phyloP scores from a whole-genome alignment of 139 green algal species.

The Astrephomene gubernaculifera region DNA sequence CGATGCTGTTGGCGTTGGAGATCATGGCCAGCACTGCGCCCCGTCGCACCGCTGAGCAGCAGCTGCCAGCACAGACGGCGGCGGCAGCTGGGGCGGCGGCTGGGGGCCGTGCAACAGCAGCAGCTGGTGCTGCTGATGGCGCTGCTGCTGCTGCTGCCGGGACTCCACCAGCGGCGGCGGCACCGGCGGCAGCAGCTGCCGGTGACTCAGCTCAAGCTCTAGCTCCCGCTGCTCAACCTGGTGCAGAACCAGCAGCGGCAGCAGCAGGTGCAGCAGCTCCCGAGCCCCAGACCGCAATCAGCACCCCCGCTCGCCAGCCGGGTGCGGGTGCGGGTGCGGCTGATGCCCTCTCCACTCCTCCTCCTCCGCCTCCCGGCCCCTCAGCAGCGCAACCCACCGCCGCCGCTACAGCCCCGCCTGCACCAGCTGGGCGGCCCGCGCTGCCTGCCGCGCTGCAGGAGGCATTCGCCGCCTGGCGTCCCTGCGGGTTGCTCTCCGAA shows the following conservation, averaged over 20 bases:
- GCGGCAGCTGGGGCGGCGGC: constrained; percentile 5
- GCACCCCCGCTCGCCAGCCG: neutral
- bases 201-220: neutral
- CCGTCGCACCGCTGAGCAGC: neutral
- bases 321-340: neutral
- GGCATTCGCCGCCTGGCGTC: constrained; percentile 49
- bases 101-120: neutral
- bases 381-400: neutral
- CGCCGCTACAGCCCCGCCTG: too few relatives aligned
- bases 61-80: neutral
- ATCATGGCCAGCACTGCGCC: constrained; percentile 58
- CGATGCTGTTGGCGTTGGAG: constrained; percentile 84
- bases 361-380: neutral
- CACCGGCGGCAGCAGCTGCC: constrained; percentile 33
- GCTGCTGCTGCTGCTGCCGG: neutral
- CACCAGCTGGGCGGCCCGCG: neutral
- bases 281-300: too few relatives aligned
- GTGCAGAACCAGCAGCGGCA: neutral
- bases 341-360: neutral
- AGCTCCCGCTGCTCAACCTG: constrained; percentile 3
- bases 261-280: too few relatives aligned
- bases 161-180: neutral
- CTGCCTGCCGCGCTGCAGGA: constrained; percentile 38
- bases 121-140: neutral
- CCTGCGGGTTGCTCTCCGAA: constrained; percentile 70